These are phyloP conservation scores for Candida hispaniensis DNA, from an alignment of 805 yeast species.

Conservation along the genomic window DNA sequence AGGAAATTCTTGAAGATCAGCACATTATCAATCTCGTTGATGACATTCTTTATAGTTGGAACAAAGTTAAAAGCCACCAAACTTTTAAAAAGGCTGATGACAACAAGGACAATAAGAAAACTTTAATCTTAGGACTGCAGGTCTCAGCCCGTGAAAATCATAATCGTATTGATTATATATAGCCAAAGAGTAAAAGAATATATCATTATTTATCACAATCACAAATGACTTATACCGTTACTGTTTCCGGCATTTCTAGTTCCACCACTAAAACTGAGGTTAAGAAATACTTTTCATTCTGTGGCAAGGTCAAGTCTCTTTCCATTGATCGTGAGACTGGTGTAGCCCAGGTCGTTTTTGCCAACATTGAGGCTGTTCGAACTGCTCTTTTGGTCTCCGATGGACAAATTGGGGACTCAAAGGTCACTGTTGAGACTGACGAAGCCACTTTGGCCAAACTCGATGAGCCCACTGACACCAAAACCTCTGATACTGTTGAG, in stretches of 20 bases:
- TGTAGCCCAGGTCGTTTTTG: slow-evolving; percentile 44
- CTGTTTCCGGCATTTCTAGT: slow-evolving; percentile 47
- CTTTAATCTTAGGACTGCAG: too few relatives aligned
- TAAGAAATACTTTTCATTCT: slow-evolving; percentile 60
- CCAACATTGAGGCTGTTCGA: slow-evolving; percentile 47
- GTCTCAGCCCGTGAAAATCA: too few relatives aligned
- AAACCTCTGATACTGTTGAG: slow-evolving; percentile 17
- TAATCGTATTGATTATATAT: too few relatives aligned
- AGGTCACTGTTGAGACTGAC: slow-evolving; percentile 37
- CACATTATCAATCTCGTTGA: too few relatives aligned
- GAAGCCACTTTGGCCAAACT: slow-evolving; percentile 21
- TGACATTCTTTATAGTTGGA: too few relatives aligned
- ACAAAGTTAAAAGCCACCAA: too few relatives aligned
- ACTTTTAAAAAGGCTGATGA: too few relatives aligned
- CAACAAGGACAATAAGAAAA: too few relatives aligned
- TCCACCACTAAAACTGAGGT: slow-evolving; percentile 42
- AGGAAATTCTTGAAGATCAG: too few relatives aligned
- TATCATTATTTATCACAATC: too few relatives aligned
- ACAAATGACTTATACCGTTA: slow-evolving; percentile 29
- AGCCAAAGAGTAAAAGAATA: too few relatives aligned
- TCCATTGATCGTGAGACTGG: slow-evolving; percentile 25
- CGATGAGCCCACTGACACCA: slow-evolving; percentile 7
- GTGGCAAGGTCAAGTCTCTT: slow-evolving; percentile 43
- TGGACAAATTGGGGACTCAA: slow-evolving; percentile 55
- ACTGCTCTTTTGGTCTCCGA: slow-evolving; percentile 65